Conservation (phyloP, 495 filamentous ascomycete species). For the Talaromyces stipitatus region DNA sequence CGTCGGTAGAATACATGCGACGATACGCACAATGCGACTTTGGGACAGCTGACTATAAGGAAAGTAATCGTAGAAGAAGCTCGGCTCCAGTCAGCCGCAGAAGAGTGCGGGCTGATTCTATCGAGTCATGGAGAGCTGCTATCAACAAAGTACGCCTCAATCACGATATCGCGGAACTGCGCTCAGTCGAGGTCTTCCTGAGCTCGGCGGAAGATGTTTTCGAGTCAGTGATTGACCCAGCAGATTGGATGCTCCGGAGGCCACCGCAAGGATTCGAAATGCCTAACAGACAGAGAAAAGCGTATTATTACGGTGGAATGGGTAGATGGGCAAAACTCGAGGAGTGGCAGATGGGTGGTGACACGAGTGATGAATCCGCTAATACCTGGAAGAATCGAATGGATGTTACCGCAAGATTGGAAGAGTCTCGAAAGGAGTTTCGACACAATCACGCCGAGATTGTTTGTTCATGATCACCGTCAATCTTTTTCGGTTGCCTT, state of each 20-base stretch:
- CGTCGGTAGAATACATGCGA: constrained; percentile 24
- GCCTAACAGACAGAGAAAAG: constrained; percentile 26
- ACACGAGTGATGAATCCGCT: constrained; percentile 15
- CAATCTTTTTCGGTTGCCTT: neutral
- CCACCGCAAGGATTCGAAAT: constrained; percentile 34
- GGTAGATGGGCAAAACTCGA: constrained; percentile 37
- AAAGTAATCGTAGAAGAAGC: neutral
- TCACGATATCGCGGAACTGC: constrained; percentile 15
- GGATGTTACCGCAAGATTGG: constrained; percentile 26
- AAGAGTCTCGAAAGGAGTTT: constrained; percentile 27
- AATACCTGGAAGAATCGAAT: neutral
- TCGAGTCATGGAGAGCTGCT: constrained; percentile 34
- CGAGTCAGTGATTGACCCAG: constrained; percentile 31
- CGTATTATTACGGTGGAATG: constrained; percentile 35
- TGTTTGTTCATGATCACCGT: neutral
- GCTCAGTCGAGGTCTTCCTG: constrained; percentile 23
- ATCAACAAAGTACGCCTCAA: constrained; percentile 28
- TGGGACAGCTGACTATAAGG: constrained; percentile 9
- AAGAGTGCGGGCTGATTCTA: constrained; percentile 18
- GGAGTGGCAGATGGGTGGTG: constrained; percentile 32
- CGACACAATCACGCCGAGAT: neutral
- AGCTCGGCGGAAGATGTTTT: constrained; percentile 33
- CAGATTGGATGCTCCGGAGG: constrained; percentile 34
- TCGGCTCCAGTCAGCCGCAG: constrained; percentile 5
- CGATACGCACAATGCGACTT: constrained; percentile 28